phyloP scores from a whole-genome alignment of 352 stramenopile genomes.

The Pythium pectinolyticum region DNA sequence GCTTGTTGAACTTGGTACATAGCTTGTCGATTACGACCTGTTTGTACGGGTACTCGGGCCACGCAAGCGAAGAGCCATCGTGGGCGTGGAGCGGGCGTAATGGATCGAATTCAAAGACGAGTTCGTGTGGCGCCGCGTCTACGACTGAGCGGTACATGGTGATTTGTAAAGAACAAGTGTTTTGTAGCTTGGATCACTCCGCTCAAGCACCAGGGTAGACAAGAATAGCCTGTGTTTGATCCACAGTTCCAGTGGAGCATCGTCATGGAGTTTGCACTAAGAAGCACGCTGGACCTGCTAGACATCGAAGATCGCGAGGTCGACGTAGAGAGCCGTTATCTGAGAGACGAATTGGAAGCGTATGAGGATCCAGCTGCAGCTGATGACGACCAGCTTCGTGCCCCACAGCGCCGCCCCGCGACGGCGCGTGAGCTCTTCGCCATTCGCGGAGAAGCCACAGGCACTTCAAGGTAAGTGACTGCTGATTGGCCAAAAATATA shows the following conservation, averaged over 20 bases:
- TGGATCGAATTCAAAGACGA: constrained; percentile 62
- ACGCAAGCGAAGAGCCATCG: constrained; percentile 43
- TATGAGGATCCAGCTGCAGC: too few species aligned
- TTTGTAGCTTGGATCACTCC: neutral
- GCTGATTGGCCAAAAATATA: constrained; percentile 2
- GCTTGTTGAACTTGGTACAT: constrained; percentile 29
- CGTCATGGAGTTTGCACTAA: neutral
- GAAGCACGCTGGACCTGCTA: constrained; percentile 21
- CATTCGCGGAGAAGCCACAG: constrained; percentile 10
- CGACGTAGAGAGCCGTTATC: neutral
- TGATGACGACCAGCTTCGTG: neutral
- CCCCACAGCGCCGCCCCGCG: neutral
- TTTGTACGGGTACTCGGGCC: constrained; percentile 73
- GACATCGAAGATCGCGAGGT: neutral
- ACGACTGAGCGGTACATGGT: constrained; percentile 55
- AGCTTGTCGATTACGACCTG: constrained; percentile 61
- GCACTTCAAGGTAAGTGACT: constrained; percentile 18
- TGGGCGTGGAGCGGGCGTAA: constrained; percentile 46
- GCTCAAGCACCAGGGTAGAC: neutral
- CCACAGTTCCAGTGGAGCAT: neutral
- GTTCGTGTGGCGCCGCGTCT: constrained; percentile 26
- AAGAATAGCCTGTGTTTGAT: constrained; percentile 18
- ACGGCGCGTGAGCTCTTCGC: constrained; percentile 8
- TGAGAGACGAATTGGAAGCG: neutral
- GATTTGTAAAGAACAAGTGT: too few species aligned